Evolutionary conservation across 2,329 filamentous ascomycete species (phyloP), one percentile per base, ranked within the genome.

Genomic region (Camillea tinctor): DNA sequence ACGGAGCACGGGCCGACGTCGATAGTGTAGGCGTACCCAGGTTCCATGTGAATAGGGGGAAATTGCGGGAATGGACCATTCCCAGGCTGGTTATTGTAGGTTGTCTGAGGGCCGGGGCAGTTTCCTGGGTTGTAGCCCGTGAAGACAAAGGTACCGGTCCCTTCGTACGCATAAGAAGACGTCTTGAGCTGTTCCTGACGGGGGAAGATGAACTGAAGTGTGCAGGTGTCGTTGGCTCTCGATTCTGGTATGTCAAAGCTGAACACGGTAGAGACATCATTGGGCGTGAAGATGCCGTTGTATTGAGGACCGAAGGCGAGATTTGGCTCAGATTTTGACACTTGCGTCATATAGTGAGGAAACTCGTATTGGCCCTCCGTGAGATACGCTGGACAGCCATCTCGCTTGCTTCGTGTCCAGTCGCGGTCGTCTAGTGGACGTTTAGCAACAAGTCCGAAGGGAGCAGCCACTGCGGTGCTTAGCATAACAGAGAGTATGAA

Each of bases 171-270:
- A 68, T 66, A 80, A 22, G 52, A 65, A 50, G 74, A 75, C 2
- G 72, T 74, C 44, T 62, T 61, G 6, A 79, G 71, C 62, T 75
- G 70, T 15, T 66, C 60, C 62, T 64, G 66, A 21, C 58, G 61
- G 0, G 80, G 80, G 61, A 82, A 74, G 44, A 78, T 68, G 70
- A 83, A 81, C 59, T 77, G 70, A n/a, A 82, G 68, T 4, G 75
- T 79, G 73, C 81, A 83, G 30, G 73, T 78, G 61, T 77, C 77
- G 60, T 76, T 75, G 44, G 70, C 60, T 54, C 76, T 72, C 3
- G 67, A 68, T 2, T 70, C 63, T 0, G 76, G 76, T 22, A 82
- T 71, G 61, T 82, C 76, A 65, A 82, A 82, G 60, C 75, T 77
- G 73, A 81, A 81, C 60, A 82, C 63, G 44, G 68, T 65, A 1